phyloP scores from a whole-genome alignment of 208 protist genomes.

The Crithidia bombi region DNA sequence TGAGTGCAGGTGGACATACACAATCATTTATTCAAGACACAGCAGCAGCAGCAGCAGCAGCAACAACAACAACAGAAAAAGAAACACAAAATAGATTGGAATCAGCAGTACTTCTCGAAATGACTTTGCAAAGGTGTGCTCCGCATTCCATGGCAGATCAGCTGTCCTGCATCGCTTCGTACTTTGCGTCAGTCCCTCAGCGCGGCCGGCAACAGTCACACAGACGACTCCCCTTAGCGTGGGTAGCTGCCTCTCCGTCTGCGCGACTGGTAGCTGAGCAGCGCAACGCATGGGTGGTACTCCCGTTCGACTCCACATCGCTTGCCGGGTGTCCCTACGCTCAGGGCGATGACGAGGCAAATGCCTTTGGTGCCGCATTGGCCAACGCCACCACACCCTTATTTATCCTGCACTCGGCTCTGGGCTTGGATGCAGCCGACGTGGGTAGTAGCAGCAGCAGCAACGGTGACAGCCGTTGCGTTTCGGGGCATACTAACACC shows the following conservation, averaged over 20 bases:
- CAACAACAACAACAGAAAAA: neutral
- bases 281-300: conserved; percentile 37
- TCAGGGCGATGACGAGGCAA: conserved; percentile 1
- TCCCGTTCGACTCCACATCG: conserved; percentile 34
- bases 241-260: conserved; percentile 38
- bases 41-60: neutral
- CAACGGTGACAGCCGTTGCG: no score
- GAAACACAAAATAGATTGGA: no score
- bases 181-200: conserved; percentile 20
- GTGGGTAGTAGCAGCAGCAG: neutral
- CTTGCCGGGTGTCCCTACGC: neutral
- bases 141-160: neutral
- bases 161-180: conserved; percentile 31
- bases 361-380: conserved; percentile 30
- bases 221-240: conserved; percentile 46
- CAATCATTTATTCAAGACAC: neutral
- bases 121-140: neutral
- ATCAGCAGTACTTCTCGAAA: neutral
- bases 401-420: conserved; percentile 6
- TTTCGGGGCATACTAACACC: no score
- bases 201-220: conserved; percentile 19
- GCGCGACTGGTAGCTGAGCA: conserved; percentile 53
- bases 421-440: conserved; percentile 11
- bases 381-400: conserved; percentile 44
- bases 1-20: neutral